Conservation (phyloP, 169 alveolate species). For the Eimeria sp. region DNA sequence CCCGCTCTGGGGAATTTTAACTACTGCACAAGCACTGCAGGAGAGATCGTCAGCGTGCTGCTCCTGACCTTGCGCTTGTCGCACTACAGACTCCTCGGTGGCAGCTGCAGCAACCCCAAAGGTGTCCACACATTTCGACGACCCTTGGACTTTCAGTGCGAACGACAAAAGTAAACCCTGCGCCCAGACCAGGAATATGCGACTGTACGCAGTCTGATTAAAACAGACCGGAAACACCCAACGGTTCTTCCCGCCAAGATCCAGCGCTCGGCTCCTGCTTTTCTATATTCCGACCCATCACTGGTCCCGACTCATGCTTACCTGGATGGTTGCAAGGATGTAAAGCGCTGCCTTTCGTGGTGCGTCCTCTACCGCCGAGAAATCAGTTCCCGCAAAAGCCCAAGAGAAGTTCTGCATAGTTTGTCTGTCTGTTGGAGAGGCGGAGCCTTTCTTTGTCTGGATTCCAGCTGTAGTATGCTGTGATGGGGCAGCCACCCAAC, state of each 20-base stretch:
- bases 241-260: background rate
- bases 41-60: background rate
- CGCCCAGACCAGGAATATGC: background rate
- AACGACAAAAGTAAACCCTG: constrained; percentile 65
- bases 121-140: constrained; percentile 29
- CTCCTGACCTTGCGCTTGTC: constrained; percentile 41
- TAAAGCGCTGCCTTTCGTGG: constrained; percentile 55
- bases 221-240: background rate
- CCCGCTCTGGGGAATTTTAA: background rate
- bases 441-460: background rate
- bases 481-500: constrained; percentile 10
- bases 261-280: background rate
- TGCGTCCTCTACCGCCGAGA: constrained; percentile 13
- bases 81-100: constrained; percentile 38
- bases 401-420: background rate
- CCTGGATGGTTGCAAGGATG: constrained; percentile 27
- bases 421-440: background rate
- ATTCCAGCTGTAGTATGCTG: background rate
- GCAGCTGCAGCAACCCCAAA: constrained; percentile 75
- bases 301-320: background rate
- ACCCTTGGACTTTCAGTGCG: constrained; percentile 35
- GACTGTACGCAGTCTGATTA: background rate
- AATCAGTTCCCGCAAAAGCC: constrained; percentile 21
- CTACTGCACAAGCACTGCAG: background rate
- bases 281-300: background rate